Evolutionary conservation across 2,329 filamentous ascomycete genomes (phyloP), one percentile per base, ranked within the genome.

Genomic region (Nemania diffusa): DNA sequence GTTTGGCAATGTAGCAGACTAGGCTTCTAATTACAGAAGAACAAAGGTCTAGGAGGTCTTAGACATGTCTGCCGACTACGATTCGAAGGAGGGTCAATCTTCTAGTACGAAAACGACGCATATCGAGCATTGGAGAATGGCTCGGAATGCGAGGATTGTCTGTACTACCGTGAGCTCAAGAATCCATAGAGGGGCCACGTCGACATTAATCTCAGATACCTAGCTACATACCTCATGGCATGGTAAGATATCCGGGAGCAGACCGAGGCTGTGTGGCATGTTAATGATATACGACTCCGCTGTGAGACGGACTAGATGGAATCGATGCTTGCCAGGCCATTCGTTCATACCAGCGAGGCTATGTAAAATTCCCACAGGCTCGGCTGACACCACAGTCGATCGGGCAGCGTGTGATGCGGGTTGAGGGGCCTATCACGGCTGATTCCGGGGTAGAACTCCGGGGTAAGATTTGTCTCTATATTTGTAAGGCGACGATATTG

Each of bases 401-500:
- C 15, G 56, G 65, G 27, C 27, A 57, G 37, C 48, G 50, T 29
- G 40, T 34, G 51, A 60, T 60, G 59, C 56, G 65, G 27, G 37
- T 11, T 56, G 27, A 48, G 40, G 29, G 40, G 26, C 59, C 60
- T 63, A 60, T 64, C 44, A 58, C 13, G 44, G 29, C 17, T 24
- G 17, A 62, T 48, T 32, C 52, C 50, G 40, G 22, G 27, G 13
- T 20, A 57, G 56, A 56, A 56, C 64, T 63, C 46, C 64, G 46
- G 59, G 4, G 34, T 59, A 51, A 50, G 29, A 62, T 51, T 42
- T 22, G 27, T 57, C 57, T 62, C 15, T 62, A 58, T 62, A 58
- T 65, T 40, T 57, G 40, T 57, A 44, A 46, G 24, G 24, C 44
- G 46, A 75, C 68, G 69, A 69, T 71, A 73, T 73, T 63, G 62